Conservation (phyloP, 106 monocot species). For the Dendrobium chrysotoxum region DNA sequence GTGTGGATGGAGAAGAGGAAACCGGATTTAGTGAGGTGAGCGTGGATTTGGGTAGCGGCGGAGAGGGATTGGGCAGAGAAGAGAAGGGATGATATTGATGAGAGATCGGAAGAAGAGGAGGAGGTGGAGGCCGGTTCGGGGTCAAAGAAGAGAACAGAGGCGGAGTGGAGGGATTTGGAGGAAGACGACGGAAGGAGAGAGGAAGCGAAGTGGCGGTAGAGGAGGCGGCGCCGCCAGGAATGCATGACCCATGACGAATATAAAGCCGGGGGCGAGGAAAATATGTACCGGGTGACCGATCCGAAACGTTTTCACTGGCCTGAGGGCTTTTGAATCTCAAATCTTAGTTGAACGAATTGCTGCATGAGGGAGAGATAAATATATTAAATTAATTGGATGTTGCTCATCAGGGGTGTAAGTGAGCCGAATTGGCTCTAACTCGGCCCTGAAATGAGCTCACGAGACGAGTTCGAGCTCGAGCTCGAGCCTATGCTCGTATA, state of each 20-base stretch:
- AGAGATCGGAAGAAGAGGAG: background rate
- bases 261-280: background rate
- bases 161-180: background rate
- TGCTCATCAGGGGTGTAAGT: no score
- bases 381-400: no score
- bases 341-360: no score
- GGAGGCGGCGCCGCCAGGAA: slow-evolving; percentile 1
- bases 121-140: background rate
- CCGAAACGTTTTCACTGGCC: background rate
- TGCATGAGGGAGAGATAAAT: no score
- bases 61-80: slow-evolving; percentile 19
- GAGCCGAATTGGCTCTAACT: no score
- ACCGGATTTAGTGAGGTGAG: slow-evolving; percentile 38
- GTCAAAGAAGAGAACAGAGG: background rate
- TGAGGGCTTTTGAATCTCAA: no score
- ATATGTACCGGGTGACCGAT: background rate
- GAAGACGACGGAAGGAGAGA: background rate
- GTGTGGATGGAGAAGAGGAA: slow-evolving; percentile 21
- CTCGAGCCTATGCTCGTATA: no score
- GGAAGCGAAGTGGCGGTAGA: background rate
- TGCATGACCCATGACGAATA: slow-evolving; percentile 7
- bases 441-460: no score
- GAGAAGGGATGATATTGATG: slow-evolving; percentile 11
- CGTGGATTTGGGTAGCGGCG: slow-evolving; percentile 30
- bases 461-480: no score